Evolutionary conservation across 805 yeast species (phyloP).

Genomic region (Cyberlindnera mycetangii): DNA sequence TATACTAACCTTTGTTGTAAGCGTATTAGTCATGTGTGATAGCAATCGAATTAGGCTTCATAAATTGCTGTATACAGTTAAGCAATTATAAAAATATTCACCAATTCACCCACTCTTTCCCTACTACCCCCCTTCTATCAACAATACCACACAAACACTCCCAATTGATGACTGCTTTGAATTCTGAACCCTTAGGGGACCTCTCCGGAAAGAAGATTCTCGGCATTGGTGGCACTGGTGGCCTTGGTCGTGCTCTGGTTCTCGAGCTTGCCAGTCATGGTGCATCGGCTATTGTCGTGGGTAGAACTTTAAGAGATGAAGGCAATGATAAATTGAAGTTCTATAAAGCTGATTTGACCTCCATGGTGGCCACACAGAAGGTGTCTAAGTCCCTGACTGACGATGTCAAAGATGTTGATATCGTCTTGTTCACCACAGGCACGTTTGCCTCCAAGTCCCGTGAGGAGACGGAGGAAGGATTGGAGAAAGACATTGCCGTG

Average conservation of each 20-base stretch:
- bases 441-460: conserved; percentile 33
- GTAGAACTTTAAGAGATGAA: conserved; percentile 33
- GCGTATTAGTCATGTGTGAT: no score
- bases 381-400: conserved; percentile 25
- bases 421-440: conserved; percentile 39
- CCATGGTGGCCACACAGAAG: conserved; percentile 26
- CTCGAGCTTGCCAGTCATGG: neutral
- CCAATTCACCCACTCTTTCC: no score
- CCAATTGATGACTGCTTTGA: neutral
- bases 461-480: conserved; percentile 35
- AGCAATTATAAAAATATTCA: no score
- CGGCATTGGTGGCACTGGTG: conserved; percentile 42
- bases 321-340: conserved; percentile 28
- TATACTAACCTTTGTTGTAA: no score
- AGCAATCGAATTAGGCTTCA: no score
- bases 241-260: conserved; percentile 31
- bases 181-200: neutral
- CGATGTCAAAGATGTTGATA: conserved; percentile 23
- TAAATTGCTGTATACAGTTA: no score
- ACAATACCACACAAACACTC: no score
- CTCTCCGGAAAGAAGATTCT: conserved; percentile 7
- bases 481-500: conserved; percentile 38
- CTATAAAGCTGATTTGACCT: conserved; percentile 34
- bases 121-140: no score
- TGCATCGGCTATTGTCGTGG: conserved; percentile 35